Evolutionary conservation across 306 rosid genomes (phyloP).

Genomic region (Trichosanthes cucumerina): DNA sequence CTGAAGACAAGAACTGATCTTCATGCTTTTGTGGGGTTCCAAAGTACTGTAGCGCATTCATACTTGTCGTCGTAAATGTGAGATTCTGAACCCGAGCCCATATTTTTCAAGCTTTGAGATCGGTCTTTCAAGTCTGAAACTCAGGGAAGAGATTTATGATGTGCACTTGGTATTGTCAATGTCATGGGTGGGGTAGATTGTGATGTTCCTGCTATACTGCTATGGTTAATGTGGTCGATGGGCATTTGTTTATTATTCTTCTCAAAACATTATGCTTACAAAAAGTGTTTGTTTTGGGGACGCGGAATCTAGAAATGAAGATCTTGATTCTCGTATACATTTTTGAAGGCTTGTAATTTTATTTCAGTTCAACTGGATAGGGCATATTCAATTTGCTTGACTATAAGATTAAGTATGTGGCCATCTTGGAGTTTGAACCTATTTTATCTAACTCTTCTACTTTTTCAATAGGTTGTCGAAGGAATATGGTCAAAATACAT

Average conservation of each 20-base stretch:
- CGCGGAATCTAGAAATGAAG: not conserved
- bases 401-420: no score
- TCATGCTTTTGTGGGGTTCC: not conserved
- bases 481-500: no score
- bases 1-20: not conserved
- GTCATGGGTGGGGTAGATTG: not conserved
- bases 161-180: not conserved
- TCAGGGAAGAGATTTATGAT: not conserved
- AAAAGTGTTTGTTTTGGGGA: not conserved
- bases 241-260: not conserved
- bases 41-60: not conserved
- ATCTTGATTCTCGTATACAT: not conserved
- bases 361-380: no score
- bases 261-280: not conserved
- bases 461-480: no score
- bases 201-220: not conserved
- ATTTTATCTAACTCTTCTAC: no score
- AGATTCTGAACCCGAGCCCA: not conserved
- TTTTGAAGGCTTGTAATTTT: not conserved
- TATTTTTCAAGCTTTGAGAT: not conserved
- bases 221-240: not conserved
- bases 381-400: not conserved
- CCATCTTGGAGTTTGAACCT: not conserved
- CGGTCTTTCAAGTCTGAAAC: not conserved
- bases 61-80: not conserved